A percentile compares a stretch with the other conserved stretches of the same genome.
These are phyloP conservation scores for Phialophora tarda DNA, from an alignment of 2,329 filamentous ascomycete species.

Conservation along the genomic window DNA sequence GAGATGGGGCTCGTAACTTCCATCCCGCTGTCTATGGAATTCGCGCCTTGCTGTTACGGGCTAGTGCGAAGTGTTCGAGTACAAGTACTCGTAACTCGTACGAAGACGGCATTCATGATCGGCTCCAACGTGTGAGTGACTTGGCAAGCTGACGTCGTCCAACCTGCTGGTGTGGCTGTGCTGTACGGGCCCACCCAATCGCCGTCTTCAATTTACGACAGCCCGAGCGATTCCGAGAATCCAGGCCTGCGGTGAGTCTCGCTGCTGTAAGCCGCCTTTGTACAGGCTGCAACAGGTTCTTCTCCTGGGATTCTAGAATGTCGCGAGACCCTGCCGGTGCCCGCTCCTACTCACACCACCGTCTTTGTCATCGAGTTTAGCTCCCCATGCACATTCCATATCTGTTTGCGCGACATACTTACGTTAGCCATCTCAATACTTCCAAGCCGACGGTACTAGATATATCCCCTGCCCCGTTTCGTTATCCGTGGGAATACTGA, in stretches of 20 bases:
- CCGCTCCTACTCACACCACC: slow-evolving; percentile 8
- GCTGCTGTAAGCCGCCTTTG: slow-evolving; percentile 19
- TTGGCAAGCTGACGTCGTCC: slow-evolving; percentile 17
- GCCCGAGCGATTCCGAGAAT: slow-evolving; percentile 25
- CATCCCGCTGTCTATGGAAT: not conserved
- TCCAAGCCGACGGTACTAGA: not conserved
- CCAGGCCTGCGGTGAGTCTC: slow-evolving; percentile 6
- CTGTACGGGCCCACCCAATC: slow-evolving; percentile 16
- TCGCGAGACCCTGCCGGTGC: slow-evolving; percentile 11
- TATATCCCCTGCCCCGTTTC: not conserved
- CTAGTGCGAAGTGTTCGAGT: not conserved
- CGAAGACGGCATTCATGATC: slow-evolving; percentile 7
- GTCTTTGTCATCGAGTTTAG: slow-evolving; percentile 12
- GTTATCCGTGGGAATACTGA: not conserved
- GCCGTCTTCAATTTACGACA: slow-evolving; percentile 2
- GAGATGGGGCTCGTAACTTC: not conserved
- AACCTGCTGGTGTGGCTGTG: slow-evolving; percentile 26
- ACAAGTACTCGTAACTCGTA: not conserved
- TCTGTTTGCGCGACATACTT: slow-evolving; percentile 16
- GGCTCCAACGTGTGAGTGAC: slow-evolving; percentile 13
- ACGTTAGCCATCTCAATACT: slow-evolving; percentile 12
- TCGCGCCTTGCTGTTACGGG: not conserved
- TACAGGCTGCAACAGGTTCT: slow-evolving; percentile 5
- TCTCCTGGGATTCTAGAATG: slow-evolving; percentile 17
- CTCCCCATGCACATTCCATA: not conserved